Conservation (phyloP, 148 eudicot genomes). For the Fagopyrum esculentum region DNA sequence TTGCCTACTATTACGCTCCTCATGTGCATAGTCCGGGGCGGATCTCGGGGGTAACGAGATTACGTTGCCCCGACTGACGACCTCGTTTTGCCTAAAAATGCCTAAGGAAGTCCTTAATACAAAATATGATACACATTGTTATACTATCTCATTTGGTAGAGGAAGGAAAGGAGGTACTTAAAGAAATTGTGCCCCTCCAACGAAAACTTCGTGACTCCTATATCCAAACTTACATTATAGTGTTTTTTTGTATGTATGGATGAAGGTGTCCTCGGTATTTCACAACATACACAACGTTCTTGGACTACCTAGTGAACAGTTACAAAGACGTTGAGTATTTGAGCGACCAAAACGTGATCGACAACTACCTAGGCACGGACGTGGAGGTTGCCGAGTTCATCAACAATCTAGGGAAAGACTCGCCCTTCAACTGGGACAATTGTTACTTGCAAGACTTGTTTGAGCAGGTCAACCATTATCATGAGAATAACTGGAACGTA, state of each 20-base stretch:
- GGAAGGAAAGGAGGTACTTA: too few species aligned
- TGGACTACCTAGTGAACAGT: slow-evolving; percentile 41
- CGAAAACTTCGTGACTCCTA: too few species aligned
- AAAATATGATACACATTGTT: too few species aligned
- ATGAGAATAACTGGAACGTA: slow-evolving; percentile 31
- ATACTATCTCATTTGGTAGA: too few species aligned
- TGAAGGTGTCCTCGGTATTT: slow-evolving; percentile 26
- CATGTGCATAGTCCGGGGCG: too few species aligned
- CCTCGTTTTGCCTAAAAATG: too few species aligned
- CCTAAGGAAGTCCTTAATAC: too few species aligned
- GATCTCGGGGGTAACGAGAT: too few species aligned
- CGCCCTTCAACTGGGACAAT: slow-evolving; percentile 26
- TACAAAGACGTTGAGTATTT: slow-evolving; percentile 34
- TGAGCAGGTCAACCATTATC: slow-evolving; percentile 37
- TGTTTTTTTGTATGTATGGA: background rate
- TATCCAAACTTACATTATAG: background rate
- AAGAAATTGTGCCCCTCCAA: too few species aligned
- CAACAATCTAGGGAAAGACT: slow-evolving; percentile 46
- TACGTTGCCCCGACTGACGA: too few species aligned
- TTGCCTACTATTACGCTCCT: too few species aligned
- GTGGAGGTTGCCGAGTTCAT: slow-evolving; percentile 35
- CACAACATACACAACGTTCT: slow-evolving; percentile 38
- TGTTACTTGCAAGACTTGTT: slow-evolving; percentile 41
- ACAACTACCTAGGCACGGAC: slow-evolving; percentile 48
- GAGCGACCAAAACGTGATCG: slow-evolving; percentile 32